phyloP scores from a whole-genome alignment of 768 basidiomycete species.

The Hysterangium stoloniferum region DNA sequence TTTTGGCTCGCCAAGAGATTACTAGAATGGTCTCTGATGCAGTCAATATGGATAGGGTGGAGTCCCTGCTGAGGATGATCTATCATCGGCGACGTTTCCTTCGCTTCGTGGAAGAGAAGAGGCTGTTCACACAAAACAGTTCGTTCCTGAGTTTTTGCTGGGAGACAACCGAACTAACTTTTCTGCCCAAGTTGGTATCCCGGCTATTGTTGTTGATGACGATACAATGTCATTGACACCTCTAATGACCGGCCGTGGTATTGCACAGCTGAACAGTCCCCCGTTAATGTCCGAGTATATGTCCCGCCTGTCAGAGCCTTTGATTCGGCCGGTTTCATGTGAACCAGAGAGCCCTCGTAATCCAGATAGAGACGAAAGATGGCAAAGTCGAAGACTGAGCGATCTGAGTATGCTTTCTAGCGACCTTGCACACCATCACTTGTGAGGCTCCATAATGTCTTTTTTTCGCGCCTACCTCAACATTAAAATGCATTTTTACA shows the following conservation, averaged over 20 bases:
- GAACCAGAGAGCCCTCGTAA: constrained; percentile 34
- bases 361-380: constrained; percentile 42
- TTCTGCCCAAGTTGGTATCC: constrained; percentile 41
- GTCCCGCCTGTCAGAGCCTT: not conserved
- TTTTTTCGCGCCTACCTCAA: not conserved
- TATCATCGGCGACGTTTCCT: constrained; percentile 64
- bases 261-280: constrained; percentile 26
- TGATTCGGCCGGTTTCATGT: constrained; percentile 37
- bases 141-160: not conserved
- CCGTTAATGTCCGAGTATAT: not conserved
- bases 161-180: not conserved
- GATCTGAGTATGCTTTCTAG: constrained; percentile 53
- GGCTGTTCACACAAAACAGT: constrained; percentile 26
- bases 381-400: constrained; percentile 40
- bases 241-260: constrained; percentile 46
- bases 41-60: constrained; percentile 78
- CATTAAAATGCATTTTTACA: constrained; percentile 13
- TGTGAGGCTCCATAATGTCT: constrained; percentile 31
- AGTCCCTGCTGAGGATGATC: constrained; percentile 71
- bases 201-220: constrained; percentile 59
- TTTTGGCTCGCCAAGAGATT: constrained; percentile 65
- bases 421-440: constrained; percentile 39
- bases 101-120: constrained; percentile 37
- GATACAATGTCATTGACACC: constrained; percentile 42
- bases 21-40: constrained; percentile 76